These are phyloP conservation scores for Beta vulgaris DNA, from an alignment of 148 eudicot genomes.

Conservation along the genomic window DNA sequence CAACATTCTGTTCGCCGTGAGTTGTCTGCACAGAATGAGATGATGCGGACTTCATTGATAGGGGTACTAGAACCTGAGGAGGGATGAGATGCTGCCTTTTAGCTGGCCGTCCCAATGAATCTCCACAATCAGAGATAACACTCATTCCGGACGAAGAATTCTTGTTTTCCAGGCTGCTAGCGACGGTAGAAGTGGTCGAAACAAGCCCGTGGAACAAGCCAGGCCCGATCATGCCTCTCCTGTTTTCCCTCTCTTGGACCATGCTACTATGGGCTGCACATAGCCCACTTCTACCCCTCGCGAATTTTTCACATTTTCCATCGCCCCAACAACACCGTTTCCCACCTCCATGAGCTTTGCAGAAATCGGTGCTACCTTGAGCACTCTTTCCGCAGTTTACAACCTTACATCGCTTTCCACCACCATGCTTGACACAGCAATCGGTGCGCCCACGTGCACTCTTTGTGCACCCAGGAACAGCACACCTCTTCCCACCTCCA, in stretches of 20 bases:
- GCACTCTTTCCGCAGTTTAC: slow-evolving; percentile 85
- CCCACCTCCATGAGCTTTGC: slow-evolving; percentile 97
- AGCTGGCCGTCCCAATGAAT: slow-evolving; percentile 40
- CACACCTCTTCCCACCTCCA: slow-evolving; percentile 94
- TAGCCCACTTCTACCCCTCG: slow-evolving; percentile 85
- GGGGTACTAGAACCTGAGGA: slow-evolving; percentile 83
- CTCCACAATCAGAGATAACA: slow-evolving; percentile 52
- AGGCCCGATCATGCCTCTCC: slow-evolving; percentile 55
- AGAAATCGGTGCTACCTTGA: slow-evolving; percentile 94
- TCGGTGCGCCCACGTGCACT: slow-evolving; percentile 94
- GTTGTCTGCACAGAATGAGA: slow-evolving; percentile 34
- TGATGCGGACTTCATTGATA: slow-evolving; percentile 72
- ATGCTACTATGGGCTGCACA: slow-evolving; percentile 83
- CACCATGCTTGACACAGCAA: slow-evolving; percentile 89
- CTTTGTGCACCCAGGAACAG: slow-evolving; percentile 72
- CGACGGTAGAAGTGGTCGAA: slow-evolving; percentile 34
- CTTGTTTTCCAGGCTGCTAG: slow-evolving; percentile 39
- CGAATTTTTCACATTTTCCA: slow-evolving; percentile 80
- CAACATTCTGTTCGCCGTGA: slow-evolving; percentile 31
- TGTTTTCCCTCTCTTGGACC: slow-evolving; percentile 54
- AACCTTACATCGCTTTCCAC: slow-evolving; percentile 82
- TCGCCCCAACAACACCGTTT: slow-evolving; percentile 79
- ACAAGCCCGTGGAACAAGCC: slow-evolving; percentile 89
- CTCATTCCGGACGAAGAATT: slow-evolving; percentile 55
- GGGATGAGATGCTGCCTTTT: slow-evolving; percentile 64